A percentile compares a stretch with the other conserved stretches of the same genome.
These are phyloP conservation scores for Boletus reticulatus DNA, from an alignment of 768 basidiomycete species.

Conservation along the genomic window DNA sequence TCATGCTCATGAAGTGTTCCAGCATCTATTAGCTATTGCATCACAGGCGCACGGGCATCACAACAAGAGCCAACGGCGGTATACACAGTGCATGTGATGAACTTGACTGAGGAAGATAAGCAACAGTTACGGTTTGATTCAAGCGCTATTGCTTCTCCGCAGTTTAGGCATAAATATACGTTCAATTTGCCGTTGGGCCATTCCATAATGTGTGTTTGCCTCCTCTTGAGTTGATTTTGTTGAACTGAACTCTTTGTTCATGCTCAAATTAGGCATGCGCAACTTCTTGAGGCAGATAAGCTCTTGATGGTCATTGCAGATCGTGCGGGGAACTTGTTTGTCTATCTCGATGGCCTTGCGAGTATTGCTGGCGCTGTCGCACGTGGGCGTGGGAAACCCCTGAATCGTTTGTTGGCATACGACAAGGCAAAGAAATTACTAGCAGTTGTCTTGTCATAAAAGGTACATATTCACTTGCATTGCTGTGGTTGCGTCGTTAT, in stretches of 20 bases:
- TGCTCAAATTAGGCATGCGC: constrained; percentile 30
- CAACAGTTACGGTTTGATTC: constrained; percentile 27
- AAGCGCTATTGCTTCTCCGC: constrained; percentile 20
- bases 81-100: constrained; percentile 27
- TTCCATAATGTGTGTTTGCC: constrained; percentile 21
- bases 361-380: constrained; percentile 33
- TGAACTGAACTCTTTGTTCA: background rate
- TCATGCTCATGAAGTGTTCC: background rate
- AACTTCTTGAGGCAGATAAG: constrained; percentile 39
- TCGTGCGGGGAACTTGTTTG: constrained; percentile 28
- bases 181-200: constrained; percentile 21
- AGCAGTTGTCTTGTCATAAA: constrained; percentile 41
- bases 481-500: fast-evolving
- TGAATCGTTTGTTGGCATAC: constrained; percentile 46
- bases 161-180: constrained; percentile 9
- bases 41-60: constrained; percentile 5
- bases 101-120: constrained; percentile 27
- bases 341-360: constrained; percentile 39
- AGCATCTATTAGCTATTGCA: background rate
- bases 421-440: constrained; percentile 53
- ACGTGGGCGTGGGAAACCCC: constrained; percentile 23
- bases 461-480: constrained; percentile 27
- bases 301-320: constrained; percentile 43
- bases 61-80: constrained; percentile 14
- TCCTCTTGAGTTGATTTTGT: background rate